Conservation (phyloP, 2,329 filamentous ascomycete genomes). For the Fusarium fujikuroi region DNA sequence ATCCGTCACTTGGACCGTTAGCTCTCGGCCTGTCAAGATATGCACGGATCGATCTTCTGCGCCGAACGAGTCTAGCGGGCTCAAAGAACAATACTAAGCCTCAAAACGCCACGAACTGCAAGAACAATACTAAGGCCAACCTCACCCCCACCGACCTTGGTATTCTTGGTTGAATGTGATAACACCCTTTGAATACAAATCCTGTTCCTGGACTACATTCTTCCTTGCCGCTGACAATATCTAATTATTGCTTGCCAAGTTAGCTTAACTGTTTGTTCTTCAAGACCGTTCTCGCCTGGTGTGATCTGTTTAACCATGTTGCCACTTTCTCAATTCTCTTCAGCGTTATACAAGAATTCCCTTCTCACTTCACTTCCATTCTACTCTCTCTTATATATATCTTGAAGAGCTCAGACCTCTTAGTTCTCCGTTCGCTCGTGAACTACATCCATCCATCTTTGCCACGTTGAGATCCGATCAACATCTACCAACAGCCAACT, state of each 20-base stretch:
- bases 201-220: slow-evolving; percentile 27
- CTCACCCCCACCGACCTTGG: slow-evolving; percentile 21
- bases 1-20: slow-evolving; percentile 12
- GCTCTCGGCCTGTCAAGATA: slow-evolving; percentile 34
- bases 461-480: slow-evolving; percentile 1
- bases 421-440: slow-evolving; percentile 6
- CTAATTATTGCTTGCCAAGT: not conserved
- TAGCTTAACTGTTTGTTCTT: slow-evolving; percentile 20
- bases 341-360: slow-evolving; percentile 15
- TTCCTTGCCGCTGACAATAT: slow-evolving; percentile 36
- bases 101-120: slow-evolving; percentile 42
- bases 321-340: slow-evolving; percentile 18
- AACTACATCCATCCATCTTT: slow-evolving; percentile 6
- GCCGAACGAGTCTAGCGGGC: slow-evolving; percentile 11
- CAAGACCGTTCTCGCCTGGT: slow-evolving; percentile 12
- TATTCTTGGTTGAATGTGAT: slow-evolving; percentile 35
- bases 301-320: slow-evolving; percentile 36
- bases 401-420: slow-evolving; percentile 23
- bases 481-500: not conserved
- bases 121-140: slow-evolving; percentile 49
- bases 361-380: not conserved
- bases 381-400: not conserved
- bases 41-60: slow-evolving; percentile 28
- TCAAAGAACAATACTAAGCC: slow-evolving; percentile 50
- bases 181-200: slow-evolving; percentile 25